These are phyloP conservation scores for Candida pseudofarinosa DNA, from an alignment of 805 yeast species.

Conservation along the genomic window DNA sequence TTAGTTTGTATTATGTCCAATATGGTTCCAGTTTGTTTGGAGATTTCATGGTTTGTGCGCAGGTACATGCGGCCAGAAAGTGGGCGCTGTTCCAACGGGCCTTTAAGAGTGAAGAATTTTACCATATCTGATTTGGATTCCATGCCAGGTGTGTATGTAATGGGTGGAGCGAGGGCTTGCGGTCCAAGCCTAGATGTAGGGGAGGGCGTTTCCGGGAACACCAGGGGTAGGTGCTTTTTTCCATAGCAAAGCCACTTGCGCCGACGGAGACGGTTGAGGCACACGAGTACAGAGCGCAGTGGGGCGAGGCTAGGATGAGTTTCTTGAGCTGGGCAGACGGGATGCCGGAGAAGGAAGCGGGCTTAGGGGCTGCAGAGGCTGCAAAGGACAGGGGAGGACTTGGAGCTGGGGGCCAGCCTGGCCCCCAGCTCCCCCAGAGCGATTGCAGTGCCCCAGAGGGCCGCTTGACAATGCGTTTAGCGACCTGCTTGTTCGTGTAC, in stretches of 20 bases:
- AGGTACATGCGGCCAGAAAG: neutral
- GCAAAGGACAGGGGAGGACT: no score
- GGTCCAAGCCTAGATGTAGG: neutral
- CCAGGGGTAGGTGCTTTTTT: neutral
- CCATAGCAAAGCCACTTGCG: neutral
- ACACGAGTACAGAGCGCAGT: neutral
- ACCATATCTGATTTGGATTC: neutral
- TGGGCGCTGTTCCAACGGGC: neutral
- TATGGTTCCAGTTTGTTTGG: neutral
- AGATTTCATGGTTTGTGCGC: neutral
- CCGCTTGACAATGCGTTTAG: no score
- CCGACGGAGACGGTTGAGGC: neutral
- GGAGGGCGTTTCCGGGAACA: neutral
- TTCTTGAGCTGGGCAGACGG: no score
- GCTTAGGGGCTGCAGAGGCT: no score
- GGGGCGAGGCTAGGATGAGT: no score
- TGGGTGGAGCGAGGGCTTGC: neutral
- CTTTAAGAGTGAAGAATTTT: neutral
- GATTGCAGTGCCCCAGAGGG: no score
- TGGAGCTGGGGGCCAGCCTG: no score
- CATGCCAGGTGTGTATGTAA: neutral
- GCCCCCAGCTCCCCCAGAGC: no score
- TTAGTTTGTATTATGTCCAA: neutral
- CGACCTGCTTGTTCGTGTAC: no score
- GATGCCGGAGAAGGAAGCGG: no score